Base-by-base conservation (phyloP, 1,139 yeast species). In the Nakaseomyces sp. region DNA sequence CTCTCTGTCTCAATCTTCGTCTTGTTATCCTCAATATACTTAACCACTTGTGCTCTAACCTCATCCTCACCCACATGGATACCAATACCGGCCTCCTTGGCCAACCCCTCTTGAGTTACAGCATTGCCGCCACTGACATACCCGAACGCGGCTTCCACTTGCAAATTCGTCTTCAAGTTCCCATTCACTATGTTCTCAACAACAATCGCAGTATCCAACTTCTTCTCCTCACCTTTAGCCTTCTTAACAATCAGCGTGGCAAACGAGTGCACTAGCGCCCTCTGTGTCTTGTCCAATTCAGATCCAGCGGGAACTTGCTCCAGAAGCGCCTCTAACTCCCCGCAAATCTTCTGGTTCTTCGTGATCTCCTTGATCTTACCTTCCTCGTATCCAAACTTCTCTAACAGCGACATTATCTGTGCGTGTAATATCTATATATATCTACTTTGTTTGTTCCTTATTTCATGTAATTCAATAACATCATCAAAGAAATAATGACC, bases 271-370 rank as follows among this genome's bases (percentile, higher is more conserved):
- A 88, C 69, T 47, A 85, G 70, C 3, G 83, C 72, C 51, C 80
- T 72, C 50, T 74, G 64, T 16, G 70, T 69, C 63, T 81, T 71
- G 39, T 73, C 76, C 47, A 71, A 61, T 35, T 66, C 64, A 29
- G 24, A n/a, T 42, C 56, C 57, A 18, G 59, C 61, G 29, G 57
- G 53, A 35, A 66, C 54, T 45, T 74, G 74, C 26, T 64, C 60
- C 43, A 84, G 69, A 47, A 88, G 74, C 36, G 74, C 75, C 33
- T 70, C 73, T 47, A 91, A 72, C 1, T 94, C 77, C 29, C 69
- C 68, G 16, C 93, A 76, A 30, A 88, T 94, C 63, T 88, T 88
- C 61, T 81, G 80, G 69, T 91, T 91, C 64, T 86, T 89, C 47
- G 77, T 64, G 45, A 87, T 79, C 60, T 91, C 97, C 41, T 74